Percentiles rank a stretch among this genome's conserved stretches.
These are phyloP conservation scores for Backusella psychrophila DNA, from an alignment of 192 early-diverging fungal species.

Conservation along the genomic window DNA sequence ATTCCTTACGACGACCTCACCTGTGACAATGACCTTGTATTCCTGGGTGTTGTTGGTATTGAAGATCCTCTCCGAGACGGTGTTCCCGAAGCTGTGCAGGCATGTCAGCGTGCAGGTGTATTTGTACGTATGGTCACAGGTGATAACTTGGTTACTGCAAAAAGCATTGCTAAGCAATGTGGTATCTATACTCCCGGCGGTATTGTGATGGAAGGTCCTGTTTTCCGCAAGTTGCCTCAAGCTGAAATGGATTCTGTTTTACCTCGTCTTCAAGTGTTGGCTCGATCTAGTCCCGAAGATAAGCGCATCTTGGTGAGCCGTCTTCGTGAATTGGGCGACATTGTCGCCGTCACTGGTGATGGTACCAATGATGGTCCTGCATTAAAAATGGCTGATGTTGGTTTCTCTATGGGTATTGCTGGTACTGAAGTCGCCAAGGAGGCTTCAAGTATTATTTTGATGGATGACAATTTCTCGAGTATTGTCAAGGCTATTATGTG, in stretches of 20 bases:
- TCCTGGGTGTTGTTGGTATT: slow-evolving; percentile 92
- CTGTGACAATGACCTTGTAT: slow-evolving; percentile 58
- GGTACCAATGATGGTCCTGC: slow-evolving; percentile 98
- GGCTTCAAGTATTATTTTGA: slow-evolving; percentile 91
- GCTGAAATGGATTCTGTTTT: slow-evolving; percentile 86
- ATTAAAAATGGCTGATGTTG: slow-evolving; percentile 93
- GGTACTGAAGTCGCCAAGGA: slow-evolving; percentile 99
- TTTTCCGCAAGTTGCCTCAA: slow-evolving; percentile 78
- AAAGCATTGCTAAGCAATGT: slow-evolving; percentile 90
- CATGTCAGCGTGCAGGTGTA: slow-evolving; percentile 88
- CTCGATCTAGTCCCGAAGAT: slow-evolving; percentile 92
- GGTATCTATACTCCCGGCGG: slow-evolving; percentile 87
- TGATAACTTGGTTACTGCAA: slow-evolving; percentile 91
- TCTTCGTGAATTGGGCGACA: slow-evolving; percentile 86
- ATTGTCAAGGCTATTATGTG: slow-evolving; percentile 97
- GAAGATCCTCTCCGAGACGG: slow-evolving; percentile 94
- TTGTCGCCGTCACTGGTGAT: slow-evolving; percentile 98
- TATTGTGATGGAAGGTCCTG: slow-evolving; percentile 91
- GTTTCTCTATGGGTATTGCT: slow-evolving; percentile 98
- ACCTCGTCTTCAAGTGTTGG: slow-evolving; percentile 91
- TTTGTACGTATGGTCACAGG: slow-evolving; percentile 99
- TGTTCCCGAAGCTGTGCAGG: slow-evolving; percentile 84
- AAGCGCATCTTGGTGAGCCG: slow-evolving; percentile 91
- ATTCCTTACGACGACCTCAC: slow-evolving; percentile 49
- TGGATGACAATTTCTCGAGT: slow-evolving; percentile 98